Conservation (phyloP, 345 rosid species). For the Populus nigra region DNA sequence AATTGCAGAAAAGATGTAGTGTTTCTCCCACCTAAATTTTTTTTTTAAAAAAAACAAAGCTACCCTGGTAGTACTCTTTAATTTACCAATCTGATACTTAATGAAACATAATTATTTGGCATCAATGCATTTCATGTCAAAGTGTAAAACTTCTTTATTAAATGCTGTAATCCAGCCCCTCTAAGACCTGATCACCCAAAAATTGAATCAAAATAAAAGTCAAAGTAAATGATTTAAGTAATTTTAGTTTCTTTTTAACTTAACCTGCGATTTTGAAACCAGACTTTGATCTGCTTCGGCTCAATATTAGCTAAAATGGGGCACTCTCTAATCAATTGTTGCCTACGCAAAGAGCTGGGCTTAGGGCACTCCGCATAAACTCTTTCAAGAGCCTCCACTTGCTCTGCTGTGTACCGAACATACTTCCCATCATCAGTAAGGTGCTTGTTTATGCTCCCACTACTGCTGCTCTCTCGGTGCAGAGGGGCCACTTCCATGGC, state of each 20-base stretch:
- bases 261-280: constrained; percentile 98
- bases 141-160: not conserved
- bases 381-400: constrained; percentile 97
- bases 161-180: not conserved
- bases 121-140: not conserved
- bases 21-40: not conserved
- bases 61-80: not conserved
- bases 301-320: constrained; percentile 92
- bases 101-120: not conserved
- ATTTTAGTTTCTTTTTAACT: not conserved
- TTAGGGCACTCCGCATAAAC: constrained; percentile 97
- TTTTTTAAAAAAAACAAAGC: too few relatives aligned
- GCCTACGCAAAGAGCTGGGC: constrained; percentile 93
- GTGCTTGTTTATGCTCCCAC: constrained; percentile 81
- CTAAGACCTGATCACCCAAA: not conserved
- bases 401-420: constrained; percentile 95
- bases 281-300: constrained; percentile 99
- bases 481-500: constrained; percentile 46
- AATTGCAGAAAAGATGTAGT: not conserved
- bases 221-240: not conserved
- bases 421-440: constrained; percentile 77
- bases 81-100: not conserved
- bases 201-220: not conserved
- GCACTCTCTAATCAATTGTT: constrained; percentile 93
- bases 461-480: constrained; percentile 77